These are phyloP conservation scores for Phytophthora rubi DNA, from an alignment of 352 stramenopile genomes.

Conservation along the genomic window DNA sequence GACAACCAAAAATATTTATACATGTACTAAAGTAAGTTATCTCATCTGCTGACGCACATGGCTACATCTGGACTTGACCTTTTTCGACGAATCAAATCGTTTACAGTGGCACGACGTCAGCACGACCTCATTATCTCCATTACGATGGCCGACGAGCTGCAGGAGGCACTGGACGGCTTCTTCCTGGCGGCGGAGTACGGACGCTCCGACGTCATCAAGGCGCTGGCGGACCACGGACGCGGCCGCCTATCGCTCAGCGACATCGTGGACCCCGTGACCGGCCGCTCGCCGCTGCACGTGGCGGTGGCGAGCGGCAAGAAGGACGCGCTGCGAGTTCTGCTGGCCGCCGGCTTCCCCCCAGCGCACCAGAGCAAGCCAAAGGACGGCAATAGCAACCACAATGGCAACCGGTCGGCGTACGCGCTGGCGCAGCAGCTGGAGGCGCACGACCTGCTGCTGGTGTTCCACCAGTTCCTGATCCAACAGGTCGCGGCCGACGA, in stretches of 20 bases:
- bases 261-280: slow-evolving; percentile 67
- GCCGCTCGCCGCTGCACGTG: slow-evolving; percentile 79
- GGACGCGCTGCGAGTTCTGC: slow-evolving; percentile 79
- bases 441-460: slow-evolving; percentile 66
- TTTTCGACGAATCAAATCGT: slow-evolving; percentile 40
- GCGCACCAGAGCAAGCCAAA: slow-evolving; percentile 47
- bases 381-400: background rate
- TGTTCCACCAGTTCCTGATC: slow-evolving; percentile 90
- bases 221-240: slow-evolving; percentile 71
- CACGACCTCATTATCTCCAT: slow-evolving; percentile 4
- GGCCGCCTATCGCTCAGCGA: slow-evolving; percentile 54
- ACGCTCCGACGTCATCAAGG: slow-evolving; percentile 86
- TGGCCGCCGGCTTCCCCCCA: slow-evolving; percentile 78
- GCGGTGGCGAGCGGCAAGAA: slow-evolving; percentile 76
- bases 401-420: slow-evolving; percentile 60
- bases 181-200: slow-evolving; percentile 85
- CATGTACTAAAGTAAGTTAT: background rate
- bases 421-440: slow-evolving; percentile 65
- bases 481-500: slow-evolving; percentile 81
- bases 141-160: slow-evolving; percentile 48
- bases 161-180: slow-evolving; percentile 81
- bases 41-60: slow-evolving; percentile 14
- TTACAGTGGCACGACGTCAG: slow-evolving; percentile 29
- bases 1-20: slow-evolving; percentile 31
- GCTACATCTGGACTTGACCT: slow-evolving; percentile 24